Evolutionary conservation across 1,139 yeast species (phyloP), one percentile per base, ranked within the genome.

Genomic region (Geotrichum bryndzae): DNA sequence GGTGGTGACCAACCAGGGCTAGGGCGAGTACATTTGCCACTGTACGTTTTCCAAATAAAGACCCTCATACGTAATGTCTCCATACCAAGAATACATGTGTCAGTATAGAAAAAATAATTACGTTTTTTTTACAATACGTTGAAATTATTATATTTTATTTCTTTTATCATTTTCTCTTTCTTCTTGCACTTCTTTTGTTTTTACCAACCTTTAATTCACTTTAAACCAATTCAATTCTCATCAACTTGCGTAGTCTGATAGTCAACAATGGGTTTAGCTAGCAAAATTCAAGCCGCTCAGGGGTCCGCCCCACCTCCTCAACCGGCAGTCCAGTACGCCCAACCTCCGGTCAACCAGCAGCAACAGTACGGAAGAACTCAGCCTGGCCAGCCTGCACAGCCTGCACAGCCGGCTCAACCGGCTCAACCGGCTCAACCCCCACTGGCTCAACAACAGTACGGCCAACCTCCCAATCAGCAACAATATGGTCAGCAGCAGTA

Each of bases 201-300:
- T 13, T 23, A 13, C 29, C n/a, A 5, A 25, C 15, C 11, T 18
- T 10, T 31, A 48, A 29, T 5, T 8, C 27, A 25, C 8, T 27
- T 22, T 27, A 27, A 27, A 27, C 31, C 31, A 27, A 27, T 27
- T 27, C 6, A 4, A 27, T 27, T 6, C 31, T 27, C 46, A 13
- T 15, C n/a, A n/a, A 41, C 7, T 18, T 15, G 6, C n/a, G 18
- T 15, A 7, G 7, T 15, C n/a, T n/a, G 6, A 15, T 41, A 15
- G 46, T n/a, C 46, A 41, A 27, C 38, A 11, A 62, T 62, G 64
- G 64, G 64, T 48, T 54, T 62, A 23, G 64, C 64, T 29, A 62
- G 59, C 57, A 62, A 62, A 59, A 51, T 62, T 29, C 57, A 57
- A n/a, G 57, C 64, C 38, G 61, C 65, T 38, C 63, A 60, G 18